phyloP scores from a whole-genome alignment of 129 eudicot species.

The Tanacetum coccineum region DNA sequence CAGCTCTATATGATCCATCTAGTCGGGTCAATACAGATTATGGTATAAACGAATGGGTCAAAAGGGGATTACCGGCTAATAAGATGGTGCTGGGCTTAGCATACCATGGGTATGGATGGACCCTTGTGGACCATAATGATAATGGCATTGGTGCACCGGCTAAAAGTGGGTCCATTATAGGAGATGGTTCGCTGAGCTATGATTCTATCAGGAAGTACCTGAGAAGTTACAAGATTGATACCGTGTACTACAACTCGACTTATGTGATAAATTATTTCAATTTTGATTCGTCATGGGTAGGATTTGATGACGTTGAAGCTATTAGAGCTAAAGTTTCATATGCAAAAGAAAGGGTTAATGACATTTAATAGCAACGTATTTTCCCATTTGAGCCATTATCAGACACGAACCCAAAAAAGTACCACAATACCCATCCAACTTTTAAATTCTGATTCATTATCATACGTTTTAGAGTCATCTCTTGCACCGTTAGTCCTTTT shows the following conservation, averaged over 20 bases:
- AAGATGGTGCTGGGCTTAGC: conserved; percentile 51
- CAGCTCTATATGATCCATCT: conserved; percentile 46
- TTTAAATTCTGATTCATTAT: too few relatives aligned
- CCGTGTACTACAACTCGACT: conserved; percentile 38
- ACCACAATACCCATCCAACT: too few relatives aligned
- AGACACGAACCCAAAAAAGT: too few relatives aligned
- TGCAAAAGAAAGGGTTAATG: conserved; percentile 41
- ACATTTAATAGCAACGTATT: too few relatives aligned
- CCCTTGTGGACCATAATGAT: conserved; percentile 33
- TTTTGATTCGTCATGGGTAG: conserved; percentile 49
- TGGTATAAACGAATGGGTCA: conserved; percentile 49
- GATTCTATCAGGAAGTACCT: conserved; percentile 32
- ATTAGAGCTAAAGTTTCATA: conserved; percentile 47
- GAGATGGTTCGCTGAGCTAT: conserved; percentile 33
- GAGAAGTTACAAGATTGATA: conserved; percentile 2
- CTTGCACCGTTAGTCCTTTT: too few relatives aligned
- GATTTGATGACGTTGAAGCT: conserved; percentile 46
- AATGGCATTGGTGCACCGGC: conserved; percentile 44
- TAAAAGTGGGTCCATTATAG: conserved; percentile 26
- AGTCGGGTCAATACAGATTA: conserved; percentile 35
- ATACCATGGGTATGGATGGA: conserved; percentile 52
- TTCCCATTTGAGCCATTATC: too few relatives aligned
- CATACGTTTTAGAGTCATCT: too few relatives aligned
- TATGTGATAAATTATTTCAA: conserved; percentile 39
- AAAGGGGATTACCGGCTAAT: conserved; percentile 32